These are phyloP conservation scores for Botrytis paeoniae DNA, from an alignment of 2,329 filamentous ascomycete species.

Conservation along the genomic window DNA sequence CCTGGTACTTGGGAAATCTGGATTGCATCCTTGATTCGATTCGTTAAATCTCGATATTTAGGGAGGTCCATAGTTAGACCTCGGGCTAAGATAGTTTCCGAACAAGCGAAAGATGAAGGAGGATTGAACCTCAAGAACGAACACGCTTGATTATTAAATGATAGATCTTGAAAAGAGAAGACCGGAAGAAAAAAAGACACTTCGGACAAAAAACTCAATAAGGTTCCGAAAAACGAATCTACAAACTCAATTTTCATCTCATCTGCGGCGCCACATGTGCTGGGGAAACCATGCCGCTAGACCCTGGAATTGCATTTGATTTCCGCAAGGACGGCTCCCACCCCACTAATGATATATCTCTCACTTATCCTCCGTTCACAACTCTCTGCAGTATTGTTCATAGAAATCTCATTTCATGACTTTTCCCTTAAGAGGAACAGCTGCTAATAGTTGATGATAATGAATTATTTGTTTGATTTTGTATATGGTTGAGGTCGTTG, in stretches of 20 bases:
- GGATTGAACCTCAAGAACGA: not conserved
- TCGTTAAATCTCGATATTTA: not conserved
- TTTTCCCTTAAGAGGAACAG: not conserved
- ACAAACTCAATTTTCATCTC: not conserved
- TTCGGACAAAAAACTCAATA: not conserved
- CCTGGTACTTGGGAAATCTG: not conserved
- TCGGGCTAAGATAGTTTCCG: not conserved
- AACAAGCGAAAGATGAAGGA: constrained; percentile 3
- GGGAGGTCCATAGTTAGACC: not conserved
- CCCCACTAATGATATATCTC: not conserved
- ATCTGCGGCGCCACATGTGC: not conserved
- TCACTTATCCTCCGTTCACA: not conserved
- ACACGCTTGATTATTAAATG: not conserved
- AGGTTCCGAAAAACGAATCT: not conserved
- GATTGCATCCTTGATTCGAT: not conserved
- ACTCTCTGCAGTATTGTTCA: not conserved
- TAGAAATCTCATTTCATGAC: not conserved
- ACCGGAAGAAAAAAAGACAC: not conserved
- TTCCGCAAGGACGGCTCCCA: not conserved
- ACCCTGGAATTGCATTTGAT: not conserved
- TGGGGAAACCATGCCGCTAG: not conserved
- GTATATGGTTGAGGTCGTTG: not conserved
- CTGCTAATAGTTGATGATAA: not conserved
- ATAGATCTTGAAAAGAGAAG: not conserved
- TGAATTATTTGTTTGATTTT: not conserved